Evolutionary conservation across 2,329 filamentous ascomycete species (phyloP).

Genomic region (Clathrospora elynae): DNA sequence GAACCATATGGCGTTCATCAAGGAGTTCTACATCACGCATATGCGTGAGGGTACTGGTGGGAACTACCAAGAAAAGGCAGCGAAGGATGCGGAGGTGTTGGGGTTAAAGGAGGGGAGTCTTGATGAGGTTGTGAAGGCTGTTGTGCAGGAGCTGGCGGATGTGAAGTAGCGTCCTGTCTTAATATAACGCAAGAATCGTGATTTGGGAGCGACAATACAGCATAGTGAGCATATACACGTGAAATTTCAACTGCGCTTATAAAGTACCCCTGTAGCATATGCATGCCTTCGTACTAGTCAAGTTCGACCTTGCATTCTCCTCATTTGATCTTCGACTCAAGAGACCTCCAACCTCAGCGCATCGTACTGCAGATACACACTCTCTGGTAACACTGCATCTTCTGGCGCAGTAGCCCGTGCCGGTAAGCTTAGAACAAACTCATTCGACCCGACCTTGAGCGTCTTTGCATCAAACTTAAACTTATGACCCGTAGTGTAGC

Average conservation of each 20-base stretch:
- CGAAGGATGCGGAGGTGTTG: constrained; percentile 46
- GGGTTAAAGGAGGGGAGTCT: too few species aligned
- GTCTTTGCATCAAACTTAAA: constrained; percentile 60
- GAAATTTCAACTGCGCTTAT: too few species aligned
- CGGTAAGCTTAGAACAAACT: constrained; percentile 63
- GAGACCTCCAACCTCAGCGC: constrained; percentile 66
- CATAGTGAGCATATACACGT: too few species aligned
- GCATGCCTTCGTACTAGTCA: too few species aligned
- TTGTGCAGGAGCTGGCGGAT: too few species aligned
- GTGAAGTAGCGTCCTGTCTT: too few species aligned
- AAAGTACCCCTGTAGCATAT: too few species aligned
- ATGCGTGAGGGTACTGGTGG: constrained; percentile 13
- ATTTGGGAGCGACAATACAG: too few species aligned
- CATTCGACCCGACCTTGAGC: constrained; percentile 60
- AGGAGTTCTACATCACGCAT: constrained; percentile 41
- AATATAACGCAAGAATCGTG: too few species aligned
- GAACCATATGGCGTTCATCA: constrained; percentile 49
- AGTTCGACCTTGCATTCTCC: too few species aligned
- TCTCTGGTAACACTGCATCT: constrained; percentile 53
- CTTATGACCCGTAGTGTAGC: constrained; percentile 66
- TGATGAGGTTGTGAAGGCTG: too few species aligned
- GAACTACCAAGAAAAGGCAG: constrained; percentile 9
- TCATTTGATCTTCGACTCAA: too few species aligned
- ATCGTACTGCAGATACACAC: constrained; percentile 69
- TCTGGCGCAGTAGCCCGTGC: constrained; percentile 54